These are phyloP conservation scores for Shiraia sp. DNA, from an alignment of 2,329 filamentous ascomycete genomes.

Conservation along the genomic window DNA sequence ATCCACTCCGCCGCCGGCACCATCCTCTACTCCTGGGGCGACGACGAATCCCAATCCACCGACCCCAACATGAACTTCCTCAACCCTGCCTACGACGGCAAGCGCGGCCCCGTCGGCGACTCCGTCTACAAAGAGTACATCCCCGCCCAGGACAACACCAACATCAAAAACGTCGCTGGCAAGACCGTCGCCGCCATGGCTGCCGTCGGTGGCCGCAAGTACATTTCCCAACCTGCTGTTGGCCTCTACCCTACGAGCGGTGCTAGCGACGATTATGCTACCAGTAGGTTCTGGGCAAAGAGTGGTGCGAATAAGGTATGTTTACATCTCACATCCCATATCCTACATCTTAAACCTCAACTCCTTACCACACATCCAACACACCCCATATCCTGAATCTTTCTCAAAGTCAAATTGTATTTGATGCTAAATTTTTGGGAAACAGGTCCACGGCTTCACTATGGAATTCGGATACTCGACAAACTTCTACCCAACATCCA, in stretches of 20 bases:
- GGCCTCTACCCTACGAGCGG: slow-evolving; percentile 46
- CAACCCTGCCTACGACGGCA: slow-evolving; percentile 57
- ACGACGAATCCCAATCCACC: slow-evolving; percentile 56
- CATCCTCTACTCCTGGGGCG: slow-evolving; percentile 63
- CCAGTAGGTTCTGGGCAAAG: slow-evolving; percentile 41
- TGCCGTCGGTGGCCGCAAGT: slow-evolving; percentile 43
- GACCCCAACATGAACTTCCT: slow-evolving; percentile 55
- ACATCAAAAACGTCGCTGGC: slow-evolving; percentile 38
- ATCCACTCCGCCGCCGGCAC: slow-evolving; percentile 60
- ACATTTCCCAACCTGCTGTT: slow-evolving; percentile 37
- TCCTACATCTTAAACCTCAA: too few species aligned
- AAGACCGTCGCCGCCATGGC: slow-evolving; percentile 43
- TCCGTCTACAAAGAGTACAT: slow-evolving; percentile 58
- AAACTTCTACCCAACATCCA: slow-evolving; percentile 47
- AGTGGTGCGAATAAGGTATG: slow-evolving; percentile 41
- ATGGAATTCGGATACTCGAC: slow-evolving; percentile 47
- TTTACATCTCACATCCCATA: too few species aligned
- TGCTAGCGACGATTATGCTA: slow-evolving; percentile 46
- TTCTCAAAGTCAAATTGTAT: too few species aligned
- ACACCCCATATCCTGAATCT: too few species aligned
- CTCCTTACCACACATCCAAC: too few species aligned
- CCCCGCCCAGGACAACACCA: slow-evolving; percentile 37
- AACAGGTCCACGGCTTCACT: slow-evolving; percentile 42
- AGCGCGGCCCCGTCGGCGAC: slow-evolving; percentile 53
- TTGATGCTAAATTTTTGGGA: too few species aligned